Percentiles rank a stretch among this genome's conserved stretches.
Evolutionary conservation across 176 grass and related monocot species (phyloP).

Genomic region (Phoenix roebelenii): DNA sequence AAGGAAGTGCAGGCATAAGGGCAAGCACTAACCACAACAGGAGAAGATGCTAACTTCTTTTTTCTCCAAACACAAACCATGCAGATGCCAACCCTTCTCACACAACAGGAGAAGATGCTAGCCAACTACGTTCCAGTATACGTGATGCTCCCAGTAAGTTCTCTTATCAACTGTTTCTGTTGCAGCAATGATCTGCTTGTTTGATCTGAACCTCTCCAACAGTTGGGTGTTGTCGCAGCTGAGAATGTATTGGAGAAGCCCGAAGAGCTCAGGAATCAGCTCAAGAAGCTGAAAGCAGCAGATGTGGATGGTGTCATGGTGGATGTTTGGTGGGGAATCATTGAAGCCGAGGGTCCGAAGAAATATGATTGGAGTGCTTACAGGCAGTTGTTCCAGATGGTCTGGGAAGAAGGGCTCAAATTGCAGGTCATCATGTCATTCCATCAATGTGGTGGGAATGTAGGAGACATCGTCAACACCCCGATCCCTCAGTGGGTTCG

Average conservation of each 20-base stretch:
- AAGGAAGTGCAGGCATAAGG: no score
- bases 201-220: conserved; percentile 6
- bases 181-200: conserved; percentile 1
- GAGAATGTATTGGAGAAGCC: conserved; percentile 42
- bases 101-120: conserved; percentile 36
- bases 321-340: conserved; percentile 93
- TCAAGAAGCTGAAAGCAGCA: conserved; percentile 34
- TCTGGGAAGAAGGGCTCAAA: conserved; percentile 59
- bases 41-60: no score
- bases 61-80: no score
- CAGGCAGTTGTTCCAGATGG: conserved; percentile 53
- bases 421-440: conserved; percentile 88
- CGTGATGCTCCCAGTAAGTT: conserved; percentile 75
- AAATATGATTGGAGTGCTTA: conserved; percentile 63
- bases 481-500: conserved; percentile 58
- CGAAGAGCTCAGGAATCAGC: conserved; percentile 30
- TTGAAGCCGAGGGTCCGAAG: conserved; percentile 37
- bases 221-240: conserved; percentile 43
- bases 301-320: conserved; percentile 70
- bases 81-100: conserved; percentile 24
- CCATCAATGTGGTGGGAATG: conserved; percentile 84
- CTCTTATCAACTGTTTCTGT: background rate
- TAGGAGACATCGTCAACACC: conserved; percentile 55
- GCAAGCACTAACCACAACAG: no score
- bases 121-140: conserved; percentile 71